Evolutionary conservation across 2,329 filamentous ascomycete genomes (phyloP), one percentile per base, ranked within the genome.

Genomic region (Exserohilum turcica): DNA sequence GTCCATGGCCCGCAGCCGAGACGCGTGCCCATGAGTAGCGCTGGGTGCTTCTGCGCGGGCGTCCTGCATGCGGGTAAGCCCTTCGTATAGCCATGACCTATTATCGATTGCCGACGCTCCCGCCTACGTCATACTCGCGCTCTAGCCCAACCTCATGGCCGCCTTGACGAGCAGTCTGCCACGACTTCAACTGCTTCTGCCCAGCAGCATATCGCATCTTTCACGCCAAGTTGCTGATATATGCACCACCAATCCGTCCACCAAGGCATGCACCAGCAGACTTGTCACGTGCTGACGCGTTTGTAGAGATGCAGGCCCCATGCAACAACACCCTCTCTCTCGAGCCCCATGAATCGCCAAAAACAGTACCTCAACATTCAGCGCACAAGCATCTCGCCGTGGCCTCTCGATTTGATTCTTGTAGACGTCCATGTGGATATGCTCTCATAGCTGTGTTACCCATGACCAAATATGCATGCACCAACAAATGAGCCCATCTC

Each of bases 11-110:
- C 27, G 44, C 5, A 35, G 35, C n/a, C 16, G 16, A 39, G 35
- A 39, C 24, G 28, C 35, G 32, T 43, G 38, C n/a, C 44, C 33
- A 93, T 96, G 89, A 92, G 97, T 86, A 92, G 97, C 83, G 88
- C 89, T 61, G 85, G 92, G 80, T 93, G 94, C 97, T 80, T 97
- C 97, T 75, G 94, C 4, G 94, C 60, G 93, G 93, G 94, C 93
- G 49, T 97, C 97, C 72, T 87, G 85, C 74, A 97, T 97, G 93
- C 92, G 92, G 68, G 91, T 93, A 89, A 63, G 89, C 81, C 13
- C 29, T 31, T 21, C 48, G 37, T 45, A 55, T n/a, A n/a, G n/a
- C n/a, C n/a, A n/a, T n/a, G n/a, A n/a, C n/a, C n/a, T n/a, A n/a
- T n/a, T n/a, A n/a, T 40, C 52, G 52, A 48, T 55, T 55, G 48